These are phyloP conservation scores for Neonectria hederae DNA, from an alignment of 2,329 filamentous ascomycete species.

Conservation along the genomic window DNA sequence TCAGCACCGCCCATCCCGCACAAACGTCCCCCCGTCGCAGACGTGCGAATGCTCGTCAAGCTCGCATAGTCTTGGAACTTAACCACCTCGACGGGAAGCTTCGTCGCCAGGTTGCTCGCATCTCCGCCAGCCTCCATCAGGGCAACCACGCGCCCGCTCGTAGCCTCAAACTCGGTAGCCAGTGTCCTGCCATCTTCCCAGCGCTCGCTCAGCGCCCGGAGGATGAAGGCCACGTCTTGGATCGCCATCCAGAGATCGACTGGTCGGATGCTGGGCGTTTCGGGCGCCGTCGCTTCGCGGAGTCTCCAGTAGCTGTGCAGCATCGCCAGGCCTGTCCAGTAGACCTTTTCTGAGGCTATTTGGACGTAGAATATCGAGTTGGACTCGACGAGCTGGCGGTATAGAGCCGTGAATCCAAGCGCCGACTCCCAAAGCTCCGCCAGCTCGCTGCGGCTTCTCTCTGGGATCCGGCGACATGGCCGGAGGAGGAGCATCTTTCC, in stretches of 20 bases:
- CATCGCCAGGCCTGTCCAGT: slow-evolving; percentile 36
- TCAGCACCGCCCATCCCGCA: slow-evolving; percentile 7
- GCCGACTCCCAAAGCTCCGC: slow-evolving; percentile 34
- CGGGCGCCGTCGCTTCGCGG: background rate
- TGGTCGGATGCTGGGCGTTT: background rate
- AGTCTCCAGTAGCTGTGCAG: slow-evolving; percentile 38
- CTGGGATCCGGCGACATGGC: slow-evolving; percentile 32
- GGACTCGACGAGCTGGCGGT: slow-evolving; percentile 36
- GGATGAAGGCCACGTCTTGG: slow-evolving; percentile 34
- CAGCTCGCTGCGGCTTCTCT: slow-evolving; percentile 22
- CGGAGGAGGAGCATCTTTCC: slow-evolving; percentile 34
- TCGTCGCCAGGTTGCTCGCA: background rate
- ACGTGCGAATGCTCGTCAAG: slow-evolving; percentile 34
- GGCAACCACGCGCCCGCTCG: slow-evolving; percentile 26
- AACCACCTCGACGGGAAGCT: slow-evolving; percentile 29
- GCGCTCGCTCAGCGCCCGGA: slow-evolving; percentile 34
- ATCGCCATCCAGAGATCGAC: slow-evolving; percentile 36
- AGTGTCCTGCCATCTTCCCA: slow-evolving; percentile 39
- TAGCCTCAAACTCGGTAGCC: slow-evolving; percentile 26
- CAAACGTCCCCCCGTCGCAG: background rate
- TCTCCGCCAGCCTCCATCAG: slow-evolving; percentile 14
- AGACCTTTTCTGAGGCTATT: slow-evolving; percentile 39
- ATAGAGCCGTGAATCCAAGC: slow-evolving; percentile 27
- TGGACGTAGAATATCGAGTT: slow-evolving; percentile 40
- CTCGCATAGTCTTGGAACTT: slow-evolving; percentile 31